Evolutionary conservation across 2,329 filamentous ascomycete species (phyloP).

Genomic region (Verticillium nubilum): DNA sequence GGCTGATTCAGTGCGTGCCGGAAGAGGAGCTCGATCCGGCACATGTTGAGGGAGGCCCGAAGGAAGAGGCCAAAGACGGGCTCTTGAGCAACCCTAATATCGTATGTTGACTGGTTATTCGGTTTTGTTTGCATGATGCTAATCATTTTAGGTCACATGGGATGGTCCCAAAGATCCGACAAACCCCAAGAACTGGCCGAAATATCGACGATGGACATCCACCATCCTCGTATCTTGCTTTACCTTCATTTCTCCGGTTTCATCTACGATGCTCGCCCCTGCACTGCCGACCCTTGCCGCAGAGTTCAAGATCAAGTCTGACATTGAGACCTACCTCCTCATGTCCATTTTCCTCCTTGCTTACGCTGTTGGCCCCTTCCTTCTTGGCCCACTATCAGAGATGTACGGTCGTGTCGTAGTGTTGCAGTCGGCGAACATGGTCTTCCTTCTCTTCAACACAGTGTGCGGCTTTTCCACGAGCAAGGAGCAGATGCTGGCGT

Average conservation of each 20-base stretch:
- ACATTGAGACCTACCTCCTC: constrained; percentile 41
- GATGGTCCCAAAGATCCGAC: constrained; percentile 34
- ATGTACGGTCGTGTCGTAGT: constrained; percentile 41
- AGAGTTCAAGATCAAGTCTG: constrained; percentile 37
- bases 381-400: constrained; percentile 48
- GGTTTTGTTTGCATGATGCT: background rate
- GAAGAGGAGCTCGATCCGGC: background rate
- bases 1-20: background rate
- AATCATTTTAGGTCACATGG: constrained; percentile 29
- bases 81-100: background rate
- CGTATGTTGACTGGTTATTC: background rate
- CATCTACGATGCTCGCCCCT: constrained; percentile 45
- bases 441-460: constrained; percentile 51
- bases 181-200: constrained; percentile 42
- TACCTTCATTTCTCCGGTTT: constrained; percentile 52
- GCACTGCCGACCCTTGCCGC: constrained; percentile 35
- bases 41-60: background rate
- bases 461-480: constrained; percentile 43
- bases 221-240: constrained; percentile 30
- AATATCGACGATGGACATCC: constrained; percentile 24
- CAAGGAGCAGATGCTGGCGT: constrained; percentile 39
- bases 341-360: constrained; percentile 57
- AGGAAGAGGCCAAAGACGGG: background rate
- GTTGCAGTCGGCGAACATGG: constrained; percentile 36
- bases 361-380: constrained; percentile 45